phyloP scores from a whole-genome alignment of 805 yeast genomes.

The Wickerhamomyces tratensis region DNA sequence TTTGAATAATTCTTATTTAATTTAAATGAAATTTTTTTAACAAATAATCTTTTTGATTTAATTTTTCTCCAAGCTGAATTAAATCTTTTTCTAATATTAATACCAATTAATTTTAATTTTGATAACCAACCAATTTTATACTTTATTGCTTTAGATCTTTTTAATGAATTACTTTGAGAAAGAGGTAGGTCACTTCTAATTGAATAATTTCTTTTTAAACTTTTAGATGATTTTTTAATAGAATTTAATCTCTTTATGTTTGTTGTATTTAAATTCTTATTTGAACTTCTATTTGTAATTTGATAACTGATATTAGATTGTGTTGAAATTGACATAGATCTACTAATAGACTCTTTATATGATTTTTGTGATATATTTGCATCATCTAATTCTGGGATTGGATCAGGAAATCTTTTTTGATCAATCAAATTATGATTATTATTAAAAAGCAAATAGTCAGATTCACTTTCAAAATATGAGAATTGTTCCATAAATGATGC shows the following conservation, averaged over 20 bases:
- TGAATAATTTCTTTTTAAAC: neutral
- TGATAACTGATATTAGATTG: slow-evolving; percentile 18
- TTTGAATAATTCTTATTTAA: neutral
- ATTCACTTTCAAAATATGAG: slow-evolving; percentile 16
- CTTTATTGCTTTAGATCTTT: slow-evolving; percentile 25
- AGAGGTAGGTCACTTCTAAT: slow-evolving; percentile 5
- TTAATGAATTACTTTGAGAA: slow-evolving; percentile 14
- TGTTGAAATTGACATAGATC: slow-evolving; percentile 8
- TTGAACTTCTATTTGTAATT: slow-evolving; percentile 12
- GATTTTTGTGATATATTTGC: neutral
- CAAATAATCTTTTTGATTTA: slow-evolving; percentile 15
- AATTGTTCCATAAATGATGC: slow-evolving; percentile 13
- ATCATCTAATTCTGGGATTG: slow-evolving; percentile 7
- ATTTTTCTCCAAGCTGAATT: slow-evolving; percentile 18
- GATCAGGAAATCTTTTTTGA: neutral
- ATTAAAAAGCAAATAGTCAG: neutral
- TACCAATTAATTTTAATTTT: slow-evolving; percentile 18
- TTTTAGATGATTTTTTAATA: slow-evolving; percentile 8
- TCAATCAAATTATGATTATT: neutral
- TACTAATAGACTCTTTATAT: neutral
- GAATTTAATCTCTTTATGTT: slow-evolving; percentile 16
- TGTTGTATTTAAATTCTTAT: slow-evolving; percentile 12
- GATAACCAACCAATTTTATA: slow-evolving; percentile 28
- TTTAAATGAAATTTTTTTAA: slow-evolving; percentile 4
- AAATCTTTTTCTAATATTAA: slow-evolving; percentile 14